Base-by-base conservation (phyloP, 306 rosid genomes). In the Castanea sativa region DNA sequence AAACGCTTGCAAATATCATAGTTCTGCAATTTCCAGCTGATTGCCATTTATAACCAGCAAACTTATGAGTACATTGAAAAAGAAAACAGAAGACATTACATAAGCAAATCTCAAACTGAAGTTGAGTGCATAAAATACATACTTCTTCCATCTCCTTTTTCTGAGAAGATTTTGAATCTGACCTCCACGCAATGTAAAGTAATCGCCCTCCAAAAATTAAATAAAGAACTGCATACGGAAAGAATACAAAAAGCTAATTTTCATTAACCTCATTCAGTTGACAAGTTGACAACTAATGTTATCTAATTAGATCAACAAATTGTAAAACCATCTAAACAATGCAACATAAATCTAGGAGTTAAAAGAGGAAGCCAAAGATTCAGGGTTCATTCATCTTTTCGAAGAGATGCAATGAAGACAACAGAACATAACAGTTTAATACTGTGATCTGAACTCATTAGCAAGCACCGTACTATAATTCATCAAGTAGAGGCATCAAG, bases 71-170 rank as follows among this genome's bases (percentile, higher is more conserved):
- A 27, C 13, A 63, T 13, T 27, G 3, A 63, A 63, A 63, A 63
- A 63, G 4, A 61, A 41, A 71, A 27, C 1, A 5, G 19, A 53
- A 52, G 68, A 35, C 12, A 8, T 1, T 15, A 69, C 11, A 41
- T 3, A 55, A 9, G 79, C 21, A 65, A 53, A 12, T 23, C 25
- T 19, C 49, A 71, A 20, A 61, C 49, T 78, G 35, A 19, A 70
- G 59, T 60, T 18, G 73, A 20, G 58, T n/a, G 15, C 16, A 38
- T 5, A 53, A 29, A 14, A 78, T 18, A 70, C 93, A 55, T 84
- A 95, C 99, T 83, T 95, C 99, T 88, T 95, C 99, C 83, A 95
- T 93, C 90, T 95, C 99, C 76, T 95, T 95, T 88, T 95, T 95
- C 88, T 92, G 96, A 56, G 99, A 95, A 59, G 92, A 58, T 90